phyloP scores from a whole-genome alignment of 2,329 filamentous ascomycete genomes.

The Aspergillus arachidicola region DNA sequence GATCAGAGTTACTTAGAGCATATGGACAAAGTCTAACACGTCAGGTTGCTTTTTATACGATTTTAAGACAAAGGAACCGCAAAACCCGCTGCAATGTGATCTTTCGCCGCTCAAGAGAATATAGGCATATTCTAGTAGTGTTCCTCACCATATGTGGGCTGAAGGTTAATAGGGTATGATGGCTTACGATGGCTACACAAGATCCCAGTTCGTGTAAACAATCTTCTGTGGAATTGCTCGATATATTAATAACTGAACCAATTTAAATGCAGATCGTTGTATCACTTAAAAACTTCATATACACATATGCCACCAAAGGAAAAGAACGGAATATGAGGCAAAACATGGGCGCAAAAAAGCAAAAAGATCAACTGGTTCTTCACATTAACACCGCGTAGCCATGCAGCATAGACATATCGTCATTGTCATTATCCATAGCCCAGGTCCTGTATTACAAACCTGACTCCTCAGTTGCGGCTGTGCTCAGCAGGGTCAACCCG shows the following conservation, averaged over 20 bases:
- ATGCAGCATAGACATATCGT: slow-evolving; percentile 15
- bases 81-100: background rate
- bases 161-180: background rate
- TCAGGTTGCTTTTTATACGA: background rate
- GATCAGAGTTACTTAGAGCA: background rate
- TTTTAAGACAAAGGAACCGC: background rate
- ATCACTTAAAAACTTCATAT: slow-evolving; percentile 1
- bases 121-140: no score
- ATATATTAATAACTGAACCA: background rate
- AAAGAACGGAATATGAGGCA: background rate
- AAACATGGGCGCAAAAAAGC: background rate
- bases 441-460: slow-evolving; percentile 15
- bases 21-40: background rate
- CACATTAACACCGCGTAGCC: slow-evolving; percentile 2
- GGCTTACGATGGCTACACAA: background rate
- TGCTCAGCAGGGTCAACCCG: slow-evolving; percentile 21
- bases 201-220: background rate
- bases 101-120: background rate
- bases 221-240: background rate
- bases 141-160: no score
- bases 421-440: slow-evolving; percentile 21
- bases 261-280: slow-evolving; percentile 9
- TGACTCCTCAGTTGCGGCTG: slow-evolving; percentile 3
- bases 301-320: slow-evolving; percentile 2
- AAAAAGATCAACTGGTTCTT: slow-evolving; percentile 1